Evolutionary conservation across 2,329 filamentous ascomycete genomes (phyloP), one percentile per base, ranked within the genome.

Genomic region (Chaetomiaceae sp.): DNA sequence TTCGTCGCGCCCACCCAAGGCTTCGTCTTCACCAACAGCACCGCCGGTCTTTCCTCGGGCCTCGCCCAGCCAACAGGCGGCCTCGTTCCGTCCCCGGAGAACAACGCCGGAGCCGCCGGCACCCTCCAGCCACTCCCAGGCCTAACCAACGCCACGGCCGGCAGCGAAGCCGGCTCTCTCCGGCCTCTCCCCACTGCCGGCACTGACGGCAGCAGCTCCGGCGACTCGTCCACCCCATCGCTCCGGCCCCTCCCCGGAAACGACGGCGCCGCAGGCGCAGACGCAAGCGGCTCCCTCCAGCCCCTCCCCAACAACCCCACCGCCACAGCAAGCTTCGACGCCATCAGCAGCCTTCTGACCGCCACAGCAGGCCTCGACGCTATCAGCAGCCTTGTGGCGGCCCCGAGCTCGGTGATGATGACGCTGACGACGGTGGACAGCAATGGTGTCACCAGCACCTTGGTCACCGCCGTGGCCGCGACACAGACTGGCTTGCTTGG

Each of bases 371-470:
- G n/a, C n/a, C n/a, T n/a, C n/a, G n/a, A n/a, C n/a, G n/a, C n/a
- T n/a, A n/a, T n/a, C n/a, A n/a, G n/a, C n/a, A n/a, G n/a, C n/a
- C n/a, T n/a, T n/a, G n/a, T n/a, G n/a, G n/a, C n/a, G n/a, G n/a
- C n/a, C n/a, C n/a, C n/a, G n/a, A n/a, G n/a, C n/a, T 34, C 23
- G 21, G n/a, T 14, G 41, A 36, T 56, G 18, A 53, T 41, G 5
- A 56, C 54, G 4, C 29, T 56, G 21, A 56, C 54, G 13, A 56
- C 36, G 23, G 50, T 56, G n/a, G n/a, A n/a, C 20, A 43, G 34
- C 14, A 18, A 47, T 11, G 54, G 54, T 6, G 46, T 50, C 8
- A 56, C 49, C 8, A 32, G 32, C 7, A 56, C 54, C 4, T 8
- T 56, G 36, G 27, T 52, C 4, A 56, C 54, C 2, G 38, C 53